These are phyloP conservation scores for Lithospermum erythrorhizon DNA, from an alignment of 257 asterid species.

Conservation along the genomic window DNA sequence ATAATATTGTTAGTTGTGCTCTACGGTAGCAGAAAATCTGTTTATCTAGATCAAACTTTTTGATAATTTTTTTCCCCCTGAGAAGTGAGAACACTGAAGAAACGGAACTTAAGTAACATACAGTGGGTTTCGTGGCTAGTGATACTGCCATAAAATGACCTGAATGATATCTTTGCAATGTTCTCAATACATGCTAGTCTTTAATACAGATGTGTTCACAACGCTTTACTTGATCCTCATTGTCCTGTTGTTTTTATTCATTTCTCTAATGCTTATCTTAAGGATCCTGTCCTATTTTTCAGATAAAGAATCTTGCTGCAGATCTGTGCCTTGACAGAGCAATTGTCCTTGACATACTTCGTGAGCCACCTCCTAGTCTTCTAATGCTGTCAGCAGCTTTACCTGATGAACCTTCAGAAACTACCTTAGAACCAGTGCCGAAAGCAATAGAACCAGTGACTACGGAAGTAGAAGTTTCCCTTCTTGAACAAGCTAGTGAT, in stretches of 20 bases:
- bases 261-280: neutral
- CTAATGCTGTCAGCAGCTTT: slow-evolving; percentile 73
- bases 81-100: neutral
- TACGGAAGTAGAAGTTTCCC: slow-evolving; percentile 23
- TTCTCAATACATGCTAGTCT: neutral
- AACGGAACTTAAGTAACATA: no score
- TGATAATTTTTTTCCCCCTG: no score
- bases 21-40: neutral
- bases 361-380: slow-evolving; percentile 82
- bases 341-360: slow-evolving; percentile 61
- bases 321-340: slow-evolving; percentile 86
- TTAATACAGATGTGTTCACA: neutral
- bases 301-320: slow-evolving; percentile 86
- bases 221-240: neutral
- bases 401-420: slow-evolving; percentile 61
- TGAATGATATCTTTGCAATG: neutral
- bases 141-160: neutral
- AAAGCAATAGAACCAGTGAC: slow-evolving; percentile 23
- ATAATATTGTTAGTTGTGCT: no score
- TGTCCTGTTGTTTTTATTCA: neutral
- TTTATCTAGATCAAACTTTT: neutral
- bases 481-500: slow-evolving; percentile 22
- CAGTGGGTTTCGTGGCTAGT: neutral
- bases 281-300: slow-evolving; percentile 26
- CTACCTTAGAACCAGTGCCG: slow-evolving; percentile 28